Conservation (phyloP, 768 basidiomycete species). For the Boletellus emodensis region DNA sequence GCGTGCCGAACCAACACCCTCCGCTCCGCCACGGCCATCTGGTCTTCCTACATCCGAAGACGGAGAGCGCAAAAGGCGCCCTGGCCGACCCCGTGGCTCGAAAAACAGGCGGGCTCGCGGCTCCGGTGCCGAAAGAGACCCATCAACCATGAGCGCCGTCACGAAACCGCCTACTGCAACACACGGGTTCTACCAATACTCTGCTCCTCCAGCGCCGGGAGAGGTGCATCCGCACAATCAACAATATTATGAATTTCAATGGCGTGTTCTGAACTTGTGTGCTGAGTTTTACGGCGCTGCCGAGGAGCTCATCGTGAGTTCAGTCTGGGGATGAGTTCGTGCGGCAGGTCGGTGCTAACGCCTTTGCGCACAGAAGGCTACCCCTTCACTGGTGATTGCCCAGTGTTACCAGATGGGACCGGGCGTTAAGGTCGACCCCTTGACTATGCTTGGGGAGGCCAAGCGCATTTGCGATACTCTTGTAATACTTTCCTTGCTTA, state of each 20-base stretch:
- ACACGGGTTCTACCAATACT: slow-evolving; percentile 43
- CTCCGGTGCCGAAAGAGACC: slow-evolving; percentile 27
- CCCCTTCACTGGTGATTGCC: slow-evolving; percentile 68
- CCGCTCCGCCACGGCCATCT: slow-evolving; percentile 23
- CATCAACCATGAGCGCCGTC: slow-evolving; percentile 10
- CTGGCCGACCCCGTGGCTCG: slow-evolving; percentile 76
- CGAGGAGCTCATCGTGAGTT: slow-evolving; percentile 75
- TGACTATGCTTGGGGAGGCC: slow-evolving; percentile 70
- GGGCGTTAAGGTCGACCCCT: slow-evolving; percentile 64
- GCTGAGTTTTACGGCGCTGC: slow-evolving; percentile 84
- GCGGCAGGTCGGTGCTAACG: slow-evolving; percentile 7
- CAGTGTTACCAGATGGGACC: slow-evolving; percentile 79
- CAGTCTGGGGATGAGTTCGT: slow-evolving; percentile 5
- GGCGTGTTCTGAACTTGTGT: slow-evolving; percentile 78
- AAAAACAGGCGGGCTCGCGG: slow-evolving; percentile 60
- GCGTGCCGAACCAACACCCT: slow-evolving; percentile 24
- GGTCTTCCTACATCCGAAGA: slow-evolving; percentile 26
- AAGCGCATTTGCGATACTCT: slow-evolving; percentile 75
- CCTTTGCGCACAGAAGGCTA: slow-evolving; percentile 38
- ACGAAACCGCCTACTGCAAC: slow-evolving; percentile 33
- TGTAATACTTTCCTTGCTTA: slow-evolving; percentile 36
- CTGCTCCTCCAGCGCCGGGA: slow-evolving; percentile 39
- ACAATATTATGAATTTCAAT: slow-evolving; percentile 82
- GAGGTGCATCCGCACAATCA: slow-evolving; percentile 63
- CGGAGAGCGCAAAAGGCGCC: slow-evolving; percentile 58